Evolutionary conservation across 371 early-diverging fungal genomes (phyloP), one percentile per base, ranked within the genome.

Genomic region (Mucor irregularis): DNA sequence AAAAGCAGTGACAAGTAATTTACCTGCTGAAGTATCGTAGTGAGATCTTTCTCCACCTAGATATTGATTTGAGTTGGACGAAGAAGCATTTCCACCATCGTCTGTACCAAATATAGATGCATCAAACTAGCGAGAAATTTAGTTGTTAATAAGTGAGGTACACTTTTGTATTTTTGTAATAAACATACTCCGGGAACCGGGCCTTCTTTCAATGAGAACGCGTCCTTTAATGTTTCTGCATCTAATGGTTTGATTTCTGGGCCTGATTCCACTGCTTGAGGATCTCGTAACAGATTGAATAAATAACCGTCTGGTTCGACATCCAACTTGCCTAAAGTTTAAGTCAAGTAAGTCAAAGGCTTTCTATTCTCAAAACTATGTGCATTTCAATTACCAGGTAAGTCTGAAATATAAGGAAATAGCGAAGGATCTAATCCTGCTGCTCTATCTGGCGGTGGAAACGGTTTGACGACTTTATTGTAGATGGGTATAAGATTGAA

Each of bases 401-500:
- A 62, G 34, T 80, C 74, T 31, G 69, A 71, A 57, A 82, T 77
- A 51, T 77, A 84, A 14, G 72, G 67, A 45, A 68, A 71, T 28
- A 80, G 60, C 2, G 78, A 67, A n/a, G 70, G 76, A 24, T 82
- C 76, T 43, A 76, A 39, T 37, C 64, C 59, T 49, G 67, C 56
- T 52, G 74, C 64, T 53, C 73, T 49, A 61, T 72, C 53, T 43
- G 74, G 67, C 17, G 79, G 75, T 28, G 65, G 50, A 45, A 74
- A 76, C 17, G 81, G 81, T 47, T 74, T 70, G 45, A 85, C 80
- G 33, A 80, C 77, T 51, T 73, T 70, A 53, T 85, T 69, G 57
- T 85, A 85, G 25, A 78, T 69, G 33, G 81, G 79, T 48, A 78
- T 66, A 28, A 85, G 71, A 51, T 79, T 73, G 66, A 73, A 83